phyloP scores from a whole-genome alignment of 2,329 filamentous ascomycete species.

The Albophoma yamanashiensis region DNA sequence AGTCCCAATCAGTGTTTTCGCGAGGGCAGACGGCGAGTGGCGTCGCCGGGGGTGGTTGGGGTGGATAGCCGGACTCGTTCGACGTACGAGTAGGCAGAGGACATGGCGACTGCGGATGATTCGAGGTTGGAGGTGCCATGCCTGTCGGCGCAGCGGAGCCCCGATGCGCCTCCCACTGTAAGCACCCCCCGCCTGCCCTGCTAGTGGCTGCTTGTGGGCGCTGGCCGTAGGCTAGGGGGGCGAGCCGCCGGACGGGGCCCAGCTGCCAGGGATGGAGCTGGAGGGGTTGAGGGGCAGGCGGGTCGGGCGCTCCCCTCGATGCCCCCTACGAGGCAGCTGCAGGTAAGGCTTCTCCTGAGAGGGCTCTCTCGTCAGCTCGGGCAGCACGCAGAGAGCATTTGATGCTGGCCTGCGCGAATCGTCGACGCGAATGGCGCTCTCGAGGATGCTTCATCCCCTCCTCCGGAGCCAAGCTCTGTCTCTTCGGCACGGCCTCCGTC shows the following conservation, averaged over 20 bases:
- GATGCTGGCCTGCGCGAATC: background rate
- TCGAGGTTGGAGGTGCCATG: background rate
- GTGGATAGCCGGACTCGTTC: background rate
- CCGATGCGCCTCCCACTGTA: background rate
- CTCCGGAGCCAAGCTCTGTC: background rate
- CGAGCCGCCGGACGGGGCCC: background rate
- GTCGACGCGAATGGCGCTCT: background rate
- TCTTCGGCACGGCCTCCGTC: background rate
- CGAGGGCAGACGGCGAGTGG: background rate
- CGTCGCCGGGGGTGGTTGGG: background rate
- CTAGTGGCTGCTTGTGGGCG: background rate
- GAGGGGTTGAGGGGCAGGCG: conserved; percentile 1
- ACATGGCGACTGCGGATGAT: background rate
- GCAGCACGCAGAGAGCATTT: background rate
- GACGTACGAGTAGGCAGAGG: background rate
- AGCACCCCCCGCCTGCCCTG: background rate
- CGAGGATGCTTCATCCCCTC: too few species aligned
- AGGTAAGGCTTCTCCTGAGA: background rate
- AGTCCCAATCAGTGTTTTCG: background rate
- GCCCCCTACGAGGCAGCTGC: background rate
- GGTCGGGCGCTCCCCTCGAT: background rate
- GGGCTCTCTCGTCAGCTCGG: background rate
- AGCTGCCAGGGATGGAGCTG: background rate
- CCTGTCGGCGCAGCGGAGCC: background rate
- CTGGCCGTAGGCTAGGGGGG: background rate